Percentiles rank a stretch among this genome's conserved stretches.
Evolutionary conservation across 1,284 basidiomycete species (phyloP).

Genomic region (Fomitopsis palustris): DNA sequence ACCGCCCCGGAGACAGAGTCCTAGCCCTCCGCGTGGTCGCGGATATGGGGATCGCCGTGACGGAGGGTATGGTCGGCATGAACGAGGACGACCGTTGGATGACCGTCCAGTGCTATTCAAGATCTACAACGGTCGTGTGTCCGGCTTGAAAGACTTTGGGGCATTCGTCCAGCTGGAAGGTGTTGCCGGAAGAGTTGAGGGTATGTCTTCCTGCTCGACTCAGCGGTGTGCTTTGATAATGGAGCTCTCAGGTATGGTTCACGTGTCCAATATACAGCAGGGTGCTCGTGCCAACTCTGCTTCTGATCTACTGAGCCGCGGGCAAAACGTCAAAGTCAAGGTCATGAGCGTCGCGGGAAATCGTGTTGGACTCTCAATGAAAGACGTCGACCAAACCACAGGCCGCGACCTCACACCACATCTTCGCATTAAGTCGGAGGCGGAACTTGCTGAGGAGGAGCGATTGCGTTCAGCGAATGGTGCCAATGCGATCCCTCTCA

Average conservation of each 20-base stretch:
- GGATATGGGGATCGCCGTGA: constrained; percentile 42
- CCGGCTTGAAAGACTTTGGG: constrained; percentile 91
- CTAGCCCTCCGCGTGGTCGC: constrained; percentile 52
- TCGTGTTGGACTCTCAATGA: constrained; percentile 90
- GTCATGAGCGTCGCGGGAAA: constrained; percentile 89
- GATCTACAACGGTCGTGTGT: constrained; percentile 88
- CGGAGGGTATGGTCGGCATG: constrained; percentile 37
- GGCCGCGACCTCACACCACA: constrained; percentile 93
- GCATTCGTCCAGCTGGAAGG: constrained; percentile 92
- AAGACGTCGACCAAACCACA: constrained; percentile 91
- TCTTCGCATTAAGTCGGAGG: constrained; percentile 88
- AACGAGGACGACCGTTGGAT: constrained; percentile 52
- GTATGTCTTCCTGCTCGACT: constrained; percentile 50
- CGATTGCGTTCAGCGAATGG: constrained; percentile 61
- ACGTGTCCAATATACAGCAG: constrained; percentile 88
- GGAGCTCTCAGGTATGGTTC: constrained; percentile 77
- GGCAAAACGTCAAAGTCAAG: constrained; percentile 90
- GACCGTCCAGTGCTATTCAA: constrained; percentile 90
- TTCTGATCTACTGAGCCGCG: constrained; percentile 80
- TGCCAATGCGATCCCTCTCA: constrained; percentile 65
- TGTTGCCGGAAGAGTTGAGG: constrained; percentile 82
- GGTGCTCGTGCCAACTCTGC: constrained; percentile 85
- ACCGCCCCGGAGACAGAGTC: constrained; percentile 45
- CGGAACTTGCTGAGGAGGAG: constrained; percentile 82
- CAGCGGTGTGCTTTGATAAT: not conserved